Evolutionary conservation across 306 rosid genomes (phyloP), one percentile per base, ranked within the genome.

Genomic region (Amphicarpaea edgeworthii): DNA sequence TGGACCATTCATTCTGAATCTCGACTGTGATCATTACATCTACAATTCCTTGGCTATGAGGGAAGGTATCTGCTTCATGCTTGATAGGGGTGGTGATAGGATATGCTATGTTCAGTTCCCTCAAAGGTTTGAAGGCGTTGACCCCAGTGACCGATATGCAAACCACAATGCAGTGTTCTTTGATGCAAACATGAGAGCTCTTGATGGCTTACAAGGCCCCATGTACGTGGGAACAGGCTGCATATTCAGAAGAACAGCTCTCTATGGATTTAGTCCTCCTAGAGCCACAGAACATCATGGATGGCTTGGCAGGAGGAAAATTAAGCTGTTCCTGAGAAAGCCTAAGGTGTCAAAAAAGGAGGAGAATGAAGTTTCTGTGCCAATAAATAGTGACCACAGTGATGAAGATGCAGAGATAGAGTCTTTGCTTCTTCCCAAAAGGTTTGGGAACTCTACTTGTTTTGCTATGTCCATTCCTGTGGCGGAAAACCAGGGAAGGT

Each of bases 21-120:
- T 92, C 12, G 97, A 92, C 58, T 92, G 97, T 71, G 97, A 92
- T 81, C 97, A 92, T 76, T 92, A 92, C 78, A 78, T 92, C 47
- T 82, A 90, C 83, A 90, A 92, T 81, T 92, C 97, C 32, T 61
- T 81, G 68, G 97, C 97, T 62, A 68, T 92, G n/a, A 84, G 96
- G 67, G 97, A 92, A 85, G 97, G 95, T 4, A 90, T 92, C 93
- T 92, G 97, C 81, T 92, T 92, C 76, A 92, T 92, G 97, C 97
- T 92, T 16, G 97, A 92, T 34, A 84, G 92, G 57, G 97, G 97
- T 0, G 96, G 96, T 67, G 97, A 92, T 68, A 87, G 96, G 73
- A 88, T 92, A 63, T 88, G 93, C 57, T 92, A 88, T 61, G 97
- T 92, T 49, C 96, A 92, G 46, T 92, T 92, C 83, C 96, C 97